Evolutionary conservation across 768 basidiomycete species (phyloP), one percentile per base, ranked within the genome.

Genomic region (Phylloporus scabripes): DNA sequence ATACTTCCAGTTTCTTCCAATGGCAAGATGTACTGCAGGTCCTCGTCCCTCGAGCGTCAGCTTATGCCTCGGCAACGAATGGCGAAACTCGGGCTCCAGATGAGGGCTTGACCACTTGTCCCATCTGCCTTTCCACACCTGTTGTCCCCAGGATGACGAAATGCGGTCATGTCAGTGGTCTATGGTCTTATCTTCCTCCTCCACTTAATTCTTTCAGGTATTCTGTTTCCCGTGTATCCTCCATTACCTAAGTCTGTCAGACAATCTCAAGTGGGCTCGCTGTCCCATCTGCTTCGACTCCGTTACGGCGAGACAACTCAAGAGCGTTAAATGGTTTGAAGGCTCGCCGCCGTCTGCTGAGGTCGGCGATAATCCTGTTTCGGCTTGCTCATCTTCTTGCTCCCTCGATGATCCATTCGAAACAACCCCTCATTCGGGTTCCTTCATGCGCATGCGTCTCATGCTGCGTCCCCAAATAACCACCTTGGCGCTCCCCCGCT

Each of bases 261-360:
- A 92, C 41, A 85, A 82, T 63, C 68, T 70, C 23, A 92, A 93
- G 68, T 93, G 89, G 82, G 86, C 85, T 26, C 85, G 87, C 48
- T 98, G 96, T 64, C 96, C 96, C 3, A 92, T 99, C 43, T 99
- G 96, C 67, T 90, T 87, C 60, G 96, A 98, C 72, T 87, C 92
- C 11, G 78, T 99, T 39, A 85, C 87, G 67, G 87, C 87, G 67
- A 80, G 79, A 52, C 90, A 94, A 66, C 82, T 98, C 55, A 97
- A 96, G 74, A 80, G 78, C 48, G 94, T 98, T 64, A 91, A 87
- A 61, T 98, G 92, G 87, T 83, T 82, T 56, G 84, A 89, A 52
- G 79, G 77, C 18, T 72, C 72, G 3, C 36, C 60, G 20, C 62
- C 61, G 7, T 38, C 53, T 2, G 68, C 71, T 9, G 70, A 70